Conservation (phyloP, 2,329 filamentous ascomycete species). For the Ophiostoma australiae region DNA sequence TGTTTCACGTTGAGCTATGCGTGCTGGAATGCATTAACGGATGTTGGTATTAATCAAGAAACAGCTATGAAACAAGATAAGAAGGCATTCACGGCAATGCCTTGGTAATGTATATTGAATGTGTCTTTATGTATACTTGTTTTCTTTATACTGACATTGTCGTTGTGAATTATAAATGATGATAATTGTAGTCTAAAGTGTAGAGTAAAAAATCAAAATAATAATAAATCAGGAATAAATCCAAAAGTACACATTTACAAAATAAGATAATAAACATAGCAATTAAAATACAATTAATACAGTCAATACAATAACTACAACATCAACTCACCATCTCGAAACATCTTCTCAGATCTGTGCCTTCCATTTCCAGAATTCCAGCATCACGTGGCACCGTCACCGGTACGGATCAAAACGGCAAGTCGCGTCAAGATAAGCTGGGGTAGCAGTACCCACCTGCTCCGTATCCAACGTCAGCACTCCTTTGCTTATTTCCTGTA, state of each 20-base stretch:
- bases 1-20: constrained; percentile 10
- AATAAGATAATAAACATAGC: too few relatives aligned
- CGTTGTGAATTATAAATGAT: too few relatives aligned
- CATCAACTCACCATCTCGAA: not conserved
- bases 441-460: not conserved
- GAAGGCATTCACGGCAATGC: not conserved
- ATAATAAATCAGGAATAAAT: too few relatives aligned
- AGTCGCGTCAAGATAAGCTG: not conserved
- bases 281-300: too few relatives aligned
- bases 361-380: not conserved
- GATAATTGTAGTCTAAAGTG: too few relatives aligned
- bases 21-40: not conserved
- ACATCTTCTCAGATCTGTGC: not conserved
- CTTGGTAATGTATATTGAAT: too few relatives aligned
- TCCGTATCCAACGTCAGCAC: not conserved
- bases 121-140: not conserved
- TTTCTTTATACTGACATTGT: too few relatives aligned
- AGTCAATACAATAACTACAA: too few relatives aligned
- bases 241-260: too few relatives aligned
- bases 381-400: not conserved
- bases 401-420: not conserved
- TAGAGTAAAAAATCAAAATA: too few relatives aligned
- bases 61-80: not conserved
- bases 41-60: not conserved
- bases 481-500: not conserved